Conservation (phyloP, 352 stramenopile species). For the Pythium oligandrum region DNA sequence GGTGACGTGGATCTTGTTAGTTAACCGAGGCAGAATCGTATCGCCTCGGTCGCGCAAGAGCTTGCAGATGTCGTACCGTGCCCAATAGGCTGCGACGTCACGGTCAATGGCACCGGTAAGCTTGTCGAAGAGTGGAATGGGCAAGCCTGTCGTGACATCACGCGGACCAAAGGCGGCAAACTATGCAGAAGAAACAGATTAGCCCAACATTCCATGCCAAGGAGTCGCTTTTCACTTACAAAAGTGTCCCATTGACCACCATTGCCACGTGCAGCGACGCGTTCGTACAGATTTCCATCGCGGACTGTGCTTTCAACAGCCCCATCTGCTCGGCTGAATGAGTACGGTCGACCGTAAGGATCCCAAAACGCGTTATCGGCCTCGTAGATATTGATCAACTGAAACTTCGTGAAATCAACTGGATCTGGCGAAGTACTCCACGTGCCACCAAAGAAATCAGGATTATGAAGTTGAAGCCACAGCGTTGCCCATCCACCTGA, state of each 20-base stretch:
- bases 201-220: neutral
- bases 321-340: constrained; percentile 47
- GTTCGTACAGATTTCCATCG: constrained; percentile 66
- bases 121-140: constrained; percentile 68
- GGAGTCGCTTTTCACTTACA: constrained; percentile 31
- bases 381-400: constrained; percentile 68
- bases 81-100: constrained; percentile 53
- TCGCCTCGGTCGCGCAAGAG: constrained; percentile 30
- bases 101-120: constrained; percentile 59
- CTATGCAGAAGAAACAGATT: neutral
- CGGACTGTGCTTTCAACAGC: constrained; percentile 49
- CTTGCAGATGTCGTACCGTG: constrained; percentile 65
- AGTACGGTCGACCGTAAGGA: constrained; percentile 43
- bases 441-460: constrained; percentile 64
- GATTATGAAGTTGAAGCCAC: constrained; percentile 75
- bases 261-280: constrained; percentile 57
- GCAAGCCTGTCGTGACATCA: constrained; percentile 37
- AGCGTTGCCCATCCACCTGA: constrained; percentile 66
- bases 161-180: constrained; percentile 52
- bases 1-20: constrained; percentile 66
- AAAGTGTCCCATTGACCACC: constrained; percentile 76
- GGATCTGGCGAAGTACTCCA: constrained; percentile 72
- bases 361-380: constrained; percentile 74
- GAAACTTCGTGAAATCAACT: constrained; percentile 64
- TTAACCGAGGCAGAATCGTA: constrained; percentile 34